phyloP scores from a whole-genome alignment of 2,329 filamentous ascomycete species.

The Ilyonectria mors-panacis region DNA sequence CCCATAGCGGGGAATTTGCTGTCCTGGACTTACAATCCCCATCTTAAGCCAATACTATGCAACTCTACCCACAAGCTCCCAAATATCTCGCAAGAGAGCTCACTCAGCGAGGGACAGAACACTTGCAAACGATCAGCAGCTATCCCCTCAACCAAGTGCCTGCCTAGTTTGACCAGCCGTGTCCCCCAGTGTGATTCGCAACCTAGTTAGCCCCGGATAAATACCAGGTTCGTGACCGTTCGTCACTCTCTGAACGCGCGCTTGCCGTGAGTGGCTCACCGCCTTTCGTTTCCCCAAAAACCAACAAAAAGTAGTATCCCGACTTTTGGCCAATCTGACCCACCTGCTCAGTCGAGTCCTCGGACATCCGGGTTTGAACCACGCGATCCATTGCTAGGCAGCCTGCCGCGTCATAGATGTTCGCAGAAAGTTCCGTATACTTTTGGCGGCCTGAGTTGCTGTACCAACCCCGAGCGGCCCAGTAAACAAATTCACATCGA shows the following conservation, averaged over 20 bases:
- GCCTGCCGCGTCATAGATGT: not conserved
- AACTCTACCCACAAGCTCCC: not conserved
- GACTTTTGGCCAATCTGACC: conserved; percentile 3
- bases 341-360: conserved; percentile 14
- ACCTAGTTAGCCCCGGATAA: not conserved
- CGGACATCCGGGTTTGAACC: conserved; percentile 3
- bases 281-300: conserved; percentile 15
- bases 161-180: not conserved
- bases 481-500: not conserved
- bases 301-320: conserved; percentile 3
- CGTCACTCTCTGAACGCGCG: not conserved
- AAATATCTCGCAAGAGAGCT: not conserved
- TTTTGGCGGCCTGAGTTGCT: not conserved
- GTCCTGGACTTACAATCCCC: not conserved
- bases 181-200: not conserved
- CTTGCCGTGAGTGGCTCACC: conserved; percentile 20
- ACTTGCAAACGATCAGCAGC: not conserved
- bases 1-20: not conserved
- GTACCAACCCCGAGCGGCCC: not conserved
- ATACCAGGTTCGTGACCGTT: not conserved
- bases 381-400: not conserved
- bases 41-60: not conserved
- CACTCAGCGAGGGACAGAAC: not conserved
- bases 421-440: not conserved
- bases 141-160: not conserved